Percentiles rank a stretch among this genome's conserved stretches.
These are phyloP conservation scores for Debaryomyces tyrocola DNA, from an alignment of 805 yeast genomes.

Conservation along the genomic window DNA sequence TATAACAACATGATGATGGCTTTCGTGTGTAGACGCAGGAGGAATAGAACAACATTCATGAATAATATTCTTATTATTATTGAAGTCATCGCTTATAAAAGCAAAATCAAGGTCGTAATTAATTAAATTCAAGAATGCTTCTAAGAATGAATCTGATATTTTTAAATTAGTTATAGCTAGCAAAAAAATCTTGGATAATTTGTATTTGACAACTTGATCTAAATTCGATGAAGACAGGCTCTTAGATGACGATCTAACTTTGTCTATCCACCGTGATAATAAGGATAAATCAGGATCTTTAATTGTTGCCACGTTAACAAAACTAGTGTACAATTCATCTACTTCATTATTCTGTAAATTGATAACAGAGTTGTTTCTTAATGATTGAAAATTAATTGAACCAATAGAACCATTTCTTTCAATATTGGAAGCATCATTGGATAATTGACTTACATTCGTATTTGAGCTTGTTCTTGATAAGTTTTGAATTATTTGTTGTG, in stretches of 20 bases:
- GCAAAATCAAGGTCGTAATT: conserved; percentile 55
- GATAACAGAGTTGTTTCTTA: conserved; percentile 16
- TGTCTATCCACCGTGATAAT: conserved; percentile 40
- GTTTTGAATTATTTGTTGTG: conserved; percentile 5
- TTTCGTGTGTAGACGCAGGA: conserved; percentile 32
- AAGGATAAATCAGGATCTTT: conserved; percentile 39
- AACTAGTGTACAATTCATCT: conserved; percentile 73
- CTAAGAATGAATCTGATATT: conserved; percentile 62
- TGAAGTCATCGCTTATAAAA: conserved; percentile 61
- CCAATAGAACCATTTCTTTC: conserved; percentile 9
- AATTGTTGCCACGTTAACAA: conserved; percentile 52
- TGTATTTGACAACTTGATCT: conserved; percentile 14
- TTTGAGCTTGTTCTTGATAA: conserved; percentile 5
- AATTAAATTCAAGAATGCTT: conserved; percentile 46
- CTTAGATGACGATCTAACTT: conserved; percentile 27
- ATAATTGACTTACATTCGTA: neutral
- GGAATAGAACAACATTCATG: conserved; percentile 63
- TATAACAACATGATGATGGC: conserved; percentile 33
- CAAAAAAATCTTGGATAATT: conserved; percentile 69
- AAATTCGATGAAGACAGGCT: conserved; percentile 1
- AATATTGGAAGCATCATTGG: neutral
- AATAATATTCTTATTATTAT: conserved; percentile 61
- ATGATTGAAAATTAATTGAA: conserved; percentile 7
- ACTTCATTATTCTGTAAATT: conserved; percentile 44
- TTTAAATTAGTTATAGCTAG: conserved; percentile 63